Conservation (phyloP, 176 grass and related monocot species). For the Tuctoria greenei region DNA sequence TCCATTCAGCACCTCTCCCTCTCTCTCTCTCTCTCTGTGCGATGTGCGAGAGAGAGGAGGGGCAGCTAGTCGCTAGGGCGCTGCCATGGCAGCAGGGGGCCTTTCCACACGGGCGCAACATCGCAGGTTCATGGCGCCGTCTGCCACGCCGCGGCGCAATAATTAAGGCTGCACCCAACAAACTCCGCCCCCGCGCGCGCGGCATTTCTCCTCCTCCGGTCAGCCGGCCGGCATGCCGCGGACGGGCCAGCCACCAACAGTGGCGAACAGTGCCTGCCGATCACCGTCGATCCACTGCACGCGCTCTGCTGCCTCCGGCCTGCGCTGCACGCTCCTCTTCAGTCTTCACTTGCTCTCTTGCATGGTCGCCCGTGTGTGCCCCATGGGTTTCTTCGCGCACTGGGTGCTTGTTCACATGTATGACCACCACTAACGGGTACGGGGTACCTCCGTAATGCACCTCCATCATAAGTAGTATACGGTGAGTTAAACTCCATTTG, state of each 20-base stretch:
- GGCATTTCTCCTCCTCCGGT: not conserved
- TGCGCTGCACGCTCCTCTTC: not conserved
- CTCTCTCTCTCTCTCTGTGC: not conserved
- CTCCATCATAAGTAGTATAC: too few species aligned
- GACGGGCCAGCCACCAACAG: not conserved
- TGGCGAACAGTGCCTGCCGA: constrained; percentile 25
- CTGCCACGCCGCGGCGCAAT: constrained; percentile 27
- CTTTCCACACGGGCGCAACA: not conserved
- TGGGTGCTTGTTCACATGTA: not conserved
- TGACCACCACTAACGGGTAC: not conserved
- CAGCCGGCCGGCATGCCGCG: not conserved
- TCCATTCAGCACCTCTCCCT: not conserved
- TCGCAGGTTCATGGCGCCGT: constrained; percentile 5
- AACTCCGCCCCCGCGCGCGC: constrained; percentile 24
- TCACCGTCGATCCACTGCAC: constrained; percentile 35
- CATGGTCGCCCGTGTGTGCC: constrained; percentile 16
- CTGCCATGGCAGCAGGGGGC: constrained; percentile 19
- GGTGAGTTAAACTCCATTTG: too few species aligned
- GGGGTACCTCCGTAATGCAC: too few species aligned
- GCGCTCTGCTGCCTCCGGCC: constrained; percentile 13
- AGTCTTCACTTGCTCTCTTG: not conserved
- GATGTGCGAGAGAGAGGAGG: not conserved
- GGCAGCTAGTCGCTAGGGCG: constrained; percentile 13
- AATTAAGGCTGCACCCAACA: constrained; percentile 33
- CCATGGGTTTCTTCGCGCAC: constrained; percentile 47